phyloP scores from a whole-genome alignment of 495 filamentous ascomycete species.

The Halenospora varia region DNA sequence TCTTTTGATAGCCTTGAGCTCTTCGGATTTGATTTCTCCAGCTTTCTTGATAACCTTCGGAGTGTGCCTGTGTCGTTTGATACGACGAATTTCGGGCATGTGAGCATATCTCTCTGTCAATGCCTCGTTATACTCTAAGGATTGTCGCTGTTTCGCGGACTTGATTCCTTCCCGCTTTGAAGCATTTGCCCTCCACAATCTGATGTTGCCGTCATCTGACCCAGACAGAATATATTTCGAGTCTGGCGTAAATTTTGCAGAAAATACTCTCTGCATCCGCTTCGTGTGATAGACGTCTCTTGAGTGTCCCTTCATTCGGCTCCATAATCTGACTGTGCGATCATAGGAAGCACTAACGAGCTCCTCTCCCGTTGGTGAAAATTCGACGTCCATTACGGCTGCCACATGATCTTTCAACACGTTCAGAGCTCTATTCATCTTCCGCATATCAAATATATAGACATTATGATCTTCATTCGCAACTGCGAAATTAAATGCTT shows the following conservation, averaged over 20 bases:
- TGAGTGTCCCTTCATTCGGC: conserved; percentile 73
- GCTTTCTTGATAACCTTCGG: conserved; percentile 97
- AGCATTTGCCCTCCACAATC: conserved; percentile 89
- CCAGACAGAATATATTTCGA: conserved; percentile 82
- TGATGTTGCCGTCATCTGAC: conserved; percentile 87
- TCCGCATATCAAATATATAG: conserved; percentile 81
- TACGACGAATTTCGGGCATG: conserved; percentile 93
- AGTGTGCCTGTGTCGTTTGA: conserved; percentile 84
- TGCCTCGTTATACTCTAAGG: conserved; percentile 88
- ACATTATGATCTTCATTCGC: conserved; percentile 62
- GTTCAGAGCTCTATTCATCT: conserved; percentile 77
- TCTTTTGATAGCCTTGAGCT: conserved; percentile 80
- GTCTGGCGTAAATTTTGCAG: conserved; percentile 78
- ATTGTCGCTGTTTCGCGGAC: conserved; percentile 73
- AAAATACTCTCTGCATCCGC: conserved; percentile 97
- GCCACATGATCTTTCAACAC: conserved; percentile 95
- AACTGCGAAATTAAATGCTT: conserved; percentile 86
- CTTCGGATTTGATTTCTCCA: conserved; percentile 90
- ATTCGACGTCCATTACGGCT: conserved; percentile 96
- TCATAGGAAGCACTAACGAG: conserved; percentile 91
- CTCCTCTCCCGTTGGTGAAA: conserved; percentile 90
- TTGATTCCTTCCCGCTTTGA: conserved; percentile 82
- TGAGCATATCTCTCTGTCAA: conserved; percentile 82
- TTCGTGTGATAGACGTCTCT: conserved; percentile 96
- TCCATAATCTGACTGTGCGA: conserved; percentile 74